Evolutionary conservation across 1,139 yeast genomes (phyloP), one percentile per base, ranked within the genome.

Genomic region (Kurtzmaniella natalensis): DNA sequence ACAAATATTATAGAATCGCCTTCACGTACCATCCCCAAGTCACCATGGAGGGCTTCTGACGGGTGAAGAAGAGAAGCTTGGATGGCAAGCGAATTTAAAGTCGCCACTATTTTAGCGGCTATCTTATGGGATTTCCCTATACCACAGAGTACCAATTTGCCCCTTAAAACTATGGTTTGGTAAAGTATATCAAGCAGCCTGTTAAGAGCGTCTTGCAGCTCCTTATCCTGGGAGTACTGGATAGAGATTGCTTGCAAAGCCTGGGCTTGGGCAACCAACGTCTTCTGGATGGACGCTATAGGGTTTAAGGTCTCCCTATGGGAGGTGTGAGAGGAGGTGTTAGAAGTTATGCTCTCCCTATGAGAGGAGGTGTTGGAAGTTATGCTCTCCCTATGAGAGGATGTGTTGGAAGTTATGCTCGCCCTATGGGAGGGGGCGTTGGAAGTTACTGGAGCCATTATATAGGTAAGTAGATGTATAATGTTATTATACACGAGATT

Each of bases 41-140:
- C 96, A 4, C 96, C 96, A 53, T 87, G 96, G 20, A 88, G 63
- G 0, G 96, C 96, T 42, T 87, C 96, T 2, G 85, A 64, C 0
- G 96, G 95, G 50, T 87, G 96, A 39, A 87, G 61, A 2, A 72
- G 49, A 0, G 78, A 72, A 0, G 95, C 69, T 34, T 77, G 79
- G 36, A 87, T 70, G 22, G 89, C 81, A 39, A 87, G 64, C 1
- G 95, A 85, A 50, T 82, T 84, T 55, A 87, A 61, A 8, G 95
- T 87, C 10, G 95, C 94, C 35, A 78, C 86, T 18, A 83, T 62
- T 54, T 87, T 87, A 37, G 73, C 66, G 13, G 88, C 94, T 26
- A 87, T 82, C 55, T 85, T 86, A 55, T 64, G 77, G 6, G 92
- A 80, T 55, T 87, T 87, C 7, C 96, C 96, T 55, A 87, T 81